A percentile compares a stretch with the other conserved stretches of the same genome.
phyloP scores from a whole-genome alignment of 2,329 filamentous ascomycete species.

The Fonsecaea erecta region DNA sequence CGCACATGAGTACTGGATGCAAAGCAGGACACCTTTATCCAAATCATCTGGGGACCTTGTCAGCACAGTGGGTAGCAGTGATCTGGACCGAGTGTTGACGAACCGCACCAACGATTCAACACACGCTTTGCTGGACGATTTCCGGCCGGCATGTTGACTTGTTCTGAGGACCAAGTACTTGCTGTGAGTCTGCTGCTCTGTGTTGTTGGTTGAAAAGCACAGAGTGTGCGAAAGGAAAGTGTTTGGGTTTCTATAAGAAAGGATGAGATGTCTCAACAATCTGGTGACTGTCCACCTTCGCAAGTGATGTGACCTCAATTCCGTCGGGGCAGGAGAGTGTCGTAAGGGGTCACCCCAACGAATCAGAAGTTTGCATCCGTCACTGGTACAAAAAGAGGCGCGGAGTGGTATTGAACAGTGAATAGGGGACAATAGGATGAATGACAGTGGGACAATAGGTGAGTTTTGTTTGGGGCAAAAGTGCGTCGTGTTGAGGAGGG shows the following conservation, averaged over 20 bases:
- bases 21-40: slow-evolving; percentile 50
- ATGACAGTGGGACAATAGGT: background rate
- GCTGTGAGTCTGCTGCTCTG: slow-evolving; percentile 2
- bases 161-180: background rate
- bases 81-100: slow-evolving; percentile 22
- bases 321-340: background rate
- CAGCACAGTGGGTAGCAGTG: background rate
- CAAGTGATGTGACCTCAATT: background rate
- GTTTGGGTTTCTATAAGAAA: background rate
- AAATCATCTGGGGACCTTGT: slow-evolving; percentile 45
- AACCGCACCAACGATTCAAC: slow-evolving; percentile 52
- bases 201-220: background rate
- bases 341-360: background rate
- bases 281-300: background rate
- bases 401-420: background rate
- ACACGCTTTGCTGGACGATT: slow-evolving; percentile 42
- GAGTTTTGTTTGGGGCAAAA: background rate
- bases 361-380: background rate
- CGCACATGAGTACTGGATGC: slow-evolving; percentile 50
- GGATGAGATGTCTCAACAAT: background rate
- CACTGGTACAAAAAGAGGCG: background rate
- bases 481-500: background rate
- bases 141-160: slow-evolving; percentile 22
- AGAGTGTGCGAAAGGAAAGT: background rate
- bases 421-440: background rate